Conservation (phyloP, 345 rosid species). For the Erucastrum elatum region DNA sequence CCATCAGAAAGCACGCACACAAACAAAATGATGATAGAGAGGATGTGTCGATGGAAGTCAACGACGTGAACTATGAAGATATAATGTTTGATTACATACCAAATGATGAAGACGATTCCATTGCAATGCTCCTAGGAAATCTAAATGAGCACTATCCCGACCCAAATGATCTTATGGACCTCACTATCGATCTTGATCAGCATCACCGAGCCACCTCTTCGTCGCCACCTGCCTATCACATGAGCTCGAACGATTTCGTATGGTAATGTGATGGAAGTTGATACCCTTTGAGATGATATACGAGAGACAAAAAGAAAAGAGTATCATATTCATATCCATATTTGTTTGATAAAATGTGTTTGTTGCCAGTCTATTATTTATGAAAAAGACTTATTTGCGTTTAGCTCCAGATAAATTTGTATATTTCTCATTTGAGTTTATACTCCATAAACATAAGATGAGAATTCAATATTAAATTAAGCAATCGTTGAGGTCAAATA, state of each 20-base stretch:
- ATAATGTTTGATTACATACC: slow-evolving; percentile 18
- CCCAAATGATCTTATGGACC: slow-evolving; percentile 12
- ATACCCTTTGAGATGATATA: slow-evolving; percentile 15
- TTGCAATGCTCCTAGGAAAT: slow-evolving; percentile 52
- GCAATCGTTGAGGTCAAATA: not conserved
- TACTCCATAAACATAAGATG: not conserved
- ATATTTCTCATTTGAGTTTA: not conserved
- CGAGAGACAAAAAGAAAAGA: not conserved
- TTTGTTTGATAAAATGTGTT: not conserved
- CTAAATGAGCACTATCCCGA: slow-evolving; percentile 37
- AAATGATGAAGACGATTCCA: slow-evolving; percentile 58
- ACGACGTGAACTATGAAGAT: not conserved
- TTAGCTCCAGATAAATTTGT: not conserved
- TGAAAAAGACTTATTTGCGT: not conserved
- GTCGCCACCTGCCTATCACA: not conserved
- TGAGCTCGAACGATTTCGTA: slow-evolving; percentile 3
- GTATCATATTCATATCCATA: slow-evolving; percentile 3
- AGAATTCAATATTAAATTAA: not conserved
- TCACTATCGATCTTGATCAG: slow-evolving; percentile 13
- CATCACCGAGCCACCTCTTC: slow-evolving; percentile 22
- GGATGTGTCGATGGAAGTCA: not conserved
- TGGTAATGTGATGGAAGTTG: slow-evolving; percentile 20
- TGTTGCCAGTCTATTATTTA: slow-evolving; percentile 4
- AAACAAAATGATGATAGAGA: slow-evolving; percentile 11
- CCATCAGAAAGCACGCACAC: slow-evolving; percentile 36